Evolutionary conservation across 768 basidiomycete species (phyloP).

Genomic region (Rhizopogon roseolus): DNA sequence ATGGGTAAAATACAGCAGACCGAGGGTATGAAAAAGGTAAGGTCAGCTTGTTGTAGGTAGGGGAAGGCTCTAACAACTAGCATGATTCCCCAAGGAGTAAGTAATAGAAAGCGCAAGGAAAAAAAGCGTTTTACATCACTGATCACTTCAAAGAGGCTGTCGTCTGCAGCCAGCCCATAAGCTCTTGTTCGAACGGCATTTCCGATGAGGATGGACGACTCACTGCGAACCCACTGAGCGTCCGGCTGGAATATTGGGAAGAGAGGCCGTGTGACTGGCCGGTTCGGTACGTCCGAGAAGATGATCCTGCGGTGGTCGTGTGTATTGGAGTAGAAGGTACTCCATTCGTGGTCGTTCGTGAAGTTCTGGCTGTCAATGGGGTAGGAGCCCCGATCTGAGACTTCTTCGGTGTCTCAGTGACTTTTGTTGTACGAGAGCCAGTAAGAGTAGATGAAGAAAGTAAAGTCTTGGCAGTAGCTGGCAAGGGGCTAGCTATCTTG

Average conservation of each 20-base stretch:
- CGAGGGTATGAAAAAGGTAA: conserved; percentile 33
- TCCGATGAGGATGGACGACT: conserved; percentile 35
- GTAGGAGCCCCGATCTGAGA: conserved; percentile 87
- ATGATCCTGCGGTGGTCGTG: conserved; percentile 51
- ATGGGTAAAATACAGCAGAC: conserved; percentile 38
- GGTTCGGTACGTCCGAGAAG: conserved; percentile 61
- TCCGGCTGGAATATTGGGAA: conserved; percentile 72
- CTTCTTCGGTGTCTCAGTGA: conserved; percentile 80
- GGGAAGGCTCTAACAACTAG: conserved; percentile 22
- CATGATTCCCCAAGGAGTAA: conserved; percentile 13
- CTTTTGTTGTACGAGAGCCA: conserved; percentile 47
- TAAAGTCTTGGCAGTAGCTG: conserved; percentile 48
- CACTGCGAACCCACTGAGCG: conserved; percentile 67
- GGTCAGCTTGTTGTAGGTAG: conserved; percentile 30
- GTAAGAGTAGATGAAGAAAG: conserved; percentile 54
- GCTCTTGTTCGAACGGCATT: conserved; percentile 29
- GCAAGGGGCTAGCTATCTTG: conserved; percentile 39
- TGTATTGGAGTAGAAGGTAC: conserved; percentile 58
- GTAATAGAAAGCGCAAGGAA: conserved; percentile 6
- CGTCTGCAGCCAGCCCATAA: conserved; percentile 33
- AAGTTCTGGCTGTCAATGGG: conserved; percentile 74
- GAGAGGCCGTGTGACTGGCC: conserved; percentile 68
- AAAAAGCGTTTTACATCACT: conserved; percentile 5
- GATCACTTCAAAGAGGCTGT: conserved; percentile 26
- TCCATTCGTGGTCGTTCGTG: conserved; percentile 48